phyloP scores from a whole-genome alignment of 2,329 filamentous ascomycete genomes.

The Moelleriella libera region DNA sequence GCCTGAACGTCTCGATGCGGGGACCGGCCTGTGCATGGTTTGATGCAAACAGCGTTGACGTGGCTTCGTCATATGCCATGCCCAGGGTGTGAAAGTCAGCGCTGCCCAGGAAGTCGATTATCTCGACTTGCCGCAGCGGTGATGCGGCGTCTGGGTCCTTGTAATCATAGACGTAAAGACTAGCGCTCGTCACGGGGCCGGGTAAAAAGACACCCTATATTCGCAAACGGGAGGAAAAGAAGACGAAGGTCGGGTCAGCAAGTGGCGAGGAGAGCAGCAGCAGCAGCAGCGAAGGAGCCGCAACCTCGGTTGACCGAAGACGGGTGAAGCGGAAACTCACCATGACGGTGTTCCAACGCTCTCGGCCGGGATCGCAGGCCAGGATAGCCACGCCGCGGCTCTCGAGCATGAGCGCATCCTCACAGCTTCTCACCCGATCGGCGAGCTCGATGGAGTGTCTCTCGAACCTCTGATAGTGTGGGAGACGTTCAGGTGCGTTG shows the following conservation, averaged over 20 bases:
- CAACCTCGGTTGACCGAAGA: too few relatives aligned
- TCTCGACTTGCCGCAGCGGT: conserved; percentile 9
- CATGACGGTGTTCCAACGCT: conserved; percentile 27
- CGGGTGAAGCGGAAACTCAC: conserved; percentile 7
- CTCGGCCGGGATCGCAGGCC: conserved; percentile 23
- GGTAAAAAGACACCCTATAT: conserved; percentile 12
- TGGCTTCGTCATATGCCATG: conserved; percentile 19
- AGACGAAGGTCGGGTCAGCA: too few relatives aligned
- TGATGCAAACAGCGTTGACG: conserved; percentile 19
- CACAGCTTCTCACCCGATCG: conserved; percentile 23
- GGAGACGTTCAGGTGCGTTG: conserved; percentile 17
- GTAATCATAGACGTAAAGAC: conserved; percentile 24
- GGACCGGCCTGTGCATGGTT: conserved; percentile 22
- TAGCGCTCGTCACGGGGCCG: conserved; percentile 9
- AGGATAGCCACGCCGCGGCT: conserved; percentile 19
- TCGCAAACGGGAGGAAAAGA: too few relatives aligned
- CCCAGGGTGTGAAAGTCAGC: conserved; percentile 26
- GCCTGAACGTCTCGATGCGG: conserved; percentile 22
- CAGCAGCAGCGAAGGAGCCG: too few relatives aligned
- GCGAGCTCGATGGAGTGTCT: conserved; percentile 18
- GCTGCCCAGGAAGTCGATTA: conserved; percentile 11
- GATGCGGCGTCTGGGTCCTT: conserved; percentile 6
- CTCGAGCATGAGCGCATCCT: conserved; percentile 23
- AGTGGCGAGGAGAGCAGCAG: too few relatives aligned
- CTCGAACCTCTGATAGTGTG: conserved; percentile 12